A percentile compares a stretch with the other conserved stretches of the same genome.
Conservation (phyloP, 305 asterid species). For the Fraxinus albicans region DNA sequence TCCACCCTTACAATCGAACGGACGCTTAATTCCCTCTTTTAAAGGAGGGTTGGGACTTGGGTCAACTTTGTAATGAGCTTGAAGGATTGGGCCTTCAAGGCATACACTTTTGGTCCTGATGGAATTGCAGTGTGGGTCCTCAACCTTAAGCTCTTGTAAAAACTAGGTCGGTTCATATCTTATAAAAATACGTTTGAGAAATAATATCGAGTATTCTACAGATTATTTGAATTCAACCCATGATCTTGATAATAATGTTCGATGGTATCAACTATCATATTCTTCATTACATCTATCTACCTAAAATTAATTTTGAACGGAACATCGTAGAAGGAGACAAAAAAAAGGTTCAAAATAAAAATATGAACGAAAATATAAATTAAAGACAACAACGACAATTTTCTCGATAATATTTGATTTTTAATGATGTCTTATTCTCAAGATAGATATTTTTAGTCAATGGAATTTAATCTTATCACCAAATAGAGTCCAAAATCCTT, state of each 20-base stretch:
- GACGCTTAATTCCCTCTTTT: not conserved
- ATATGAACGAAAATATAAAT: no score
- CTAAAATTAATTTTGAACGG: not conserved
- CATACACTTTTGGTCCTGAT: no score
- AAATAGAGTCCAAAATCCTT: not conserved
- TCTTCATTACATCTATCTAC: not conserved
- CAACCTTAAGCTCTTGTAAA: no score
- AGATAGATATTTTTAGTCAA: not conserved
- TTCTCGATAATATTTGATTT: not conserved
- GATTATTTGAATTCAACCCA: no score
- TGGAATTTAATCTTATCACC: no score
- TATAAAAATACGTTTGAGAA: no score
- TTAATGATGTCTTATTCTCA: not conserved
- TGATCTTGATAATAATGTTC: no score
- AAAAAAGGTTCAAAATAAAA: not conserved
- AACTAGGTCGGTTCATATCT: no score
- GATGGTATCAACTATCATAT: no score
- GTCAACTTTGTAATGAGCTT: not conserved
- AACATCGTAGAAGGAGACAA: not conserved
- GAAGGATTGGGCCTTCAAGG: not conserved
- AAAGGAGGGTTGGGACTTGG: not conserved
- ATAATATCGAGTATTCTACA: no score
- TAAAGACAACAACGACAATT: not conserved
- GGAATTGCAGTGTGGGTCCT: no score
- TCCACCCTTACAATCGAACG: no score